Base-by-base conservation (phyloP, 805 yeast species). In the Metschnikowia gruessii region DNA sequence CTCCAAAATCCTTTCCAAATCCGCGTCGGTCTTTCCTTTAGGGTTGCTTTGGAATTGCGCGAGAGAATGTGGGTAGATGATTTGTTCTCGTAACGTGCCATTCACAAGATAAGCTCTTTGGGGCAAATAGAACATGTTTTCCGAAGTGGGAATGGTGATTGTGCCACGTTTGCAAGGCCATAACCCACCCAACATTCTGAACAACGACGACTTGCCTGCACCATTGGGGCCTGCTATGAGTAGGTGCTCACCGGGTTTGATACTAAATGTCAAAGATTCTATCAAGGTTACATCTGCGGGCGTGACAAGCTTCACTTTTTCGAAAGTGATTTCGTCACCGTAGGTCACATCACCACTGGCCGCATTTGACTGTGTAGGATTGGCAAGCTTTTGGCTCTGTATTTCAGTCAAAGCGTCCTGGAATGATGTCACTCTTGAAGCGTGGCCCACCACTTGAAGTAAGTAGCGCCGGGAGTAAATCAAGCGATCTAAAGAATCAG, bases 151-250 rank as follows among this genome's bases (percentile, higher is more conserved):
- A 22, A 87, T 79, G 5, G 76, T 76, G 33, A 87, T 75, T 19
- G 67, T 62, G 11, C 83, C 83, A 11, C 68, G 64, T 37, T 76
- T 71, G 17, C 90, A 83, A 2, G 94, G 95, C 98, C 98, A 91
- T 54, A 91, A 73, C 0, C 97, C 97, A 45, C 97, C 97, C 39
- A 91, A 75, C 58, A 91, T 80, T 61, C 98, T 79, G 65, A 91
- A 91, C 47, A 91, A 70, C 0, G 97, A 91, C 0, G 97, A 90
- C 67, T 91, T 91, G 22, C 98, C 98, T 52, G 96, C 87, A 1
- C 98, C 98, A 61, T 91, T 91, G 12, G 97, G 97, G 0, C 98
- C 98, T 9, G 92, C 90, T 61, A 91, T 90, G 43, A 91, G 74
- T 42, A 91, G 71, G 65, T 91, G 94, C 42, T 90, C 83, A 30